Evolutionary conservation across 2,329 filamentous ascomycete genomes (phyloP), one percentile per base, ranked within the genome.

Genomic region (Colletotrichum kahawae): DNA sequence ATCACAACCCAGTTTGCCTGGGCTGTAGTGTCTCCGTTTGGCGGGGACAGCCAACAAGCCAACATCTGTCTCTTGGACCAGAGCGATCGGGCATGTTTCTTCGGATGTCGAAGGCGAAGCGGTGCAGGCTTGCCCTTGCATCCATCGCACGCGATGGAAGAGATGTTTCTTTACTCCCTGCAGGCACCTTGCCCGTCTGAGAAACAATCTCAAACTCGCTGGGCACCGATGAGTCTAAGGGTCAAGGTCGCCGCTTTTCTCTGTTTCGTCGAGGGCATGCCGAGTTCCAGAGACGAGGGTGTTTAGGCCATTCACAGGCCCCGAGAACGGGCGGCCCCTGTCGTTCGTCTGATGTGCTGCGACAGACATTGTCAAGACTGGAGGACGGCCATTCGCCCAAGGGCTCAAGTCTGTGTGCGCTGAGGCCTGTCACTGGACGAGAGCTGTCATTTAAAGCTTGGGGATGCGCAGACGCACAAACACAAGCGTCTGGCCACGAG

Each of bases 311-410:
- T 68, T 73, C 73, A 76, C 73, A 57, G 68, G 68, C 34, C 68
- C 16, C 27, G 64, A 69, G 68, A 76, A 65, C 68, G 73, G 69
- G 67, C 56, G 27, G 27, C 72, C 72, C 64, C 48, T 70, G 73
- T 38, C 34, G 75, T 77, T 76, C 75, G 69, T 77, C 73, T 69
- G 73, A 77, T 77, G 63, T 77, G 69, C 65, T 76, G 72, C 73
- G 73, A 76, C 75, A 76, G 65, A 71, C 33, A 59, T 29, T 67
- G 67, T 76, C 59, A 27, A 71, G 75, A 71, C 57, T 48, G 64
- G 71, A 21, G 31, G 56, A 69, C 48, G 56, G 54, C 43, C 64
- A 71, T 66, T 66, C 73, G 59, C 68, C 38, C 60, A 70, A 48
- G 27, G 38, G 62, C 48, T 64, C 60, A 57, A 43, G 62, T 74